These are phyloP conservation scores for Bacidia gigantensis DNA, from an alignment of 495 filamentous ascomycete genomes.

Conservation along the genomic window DNA sequence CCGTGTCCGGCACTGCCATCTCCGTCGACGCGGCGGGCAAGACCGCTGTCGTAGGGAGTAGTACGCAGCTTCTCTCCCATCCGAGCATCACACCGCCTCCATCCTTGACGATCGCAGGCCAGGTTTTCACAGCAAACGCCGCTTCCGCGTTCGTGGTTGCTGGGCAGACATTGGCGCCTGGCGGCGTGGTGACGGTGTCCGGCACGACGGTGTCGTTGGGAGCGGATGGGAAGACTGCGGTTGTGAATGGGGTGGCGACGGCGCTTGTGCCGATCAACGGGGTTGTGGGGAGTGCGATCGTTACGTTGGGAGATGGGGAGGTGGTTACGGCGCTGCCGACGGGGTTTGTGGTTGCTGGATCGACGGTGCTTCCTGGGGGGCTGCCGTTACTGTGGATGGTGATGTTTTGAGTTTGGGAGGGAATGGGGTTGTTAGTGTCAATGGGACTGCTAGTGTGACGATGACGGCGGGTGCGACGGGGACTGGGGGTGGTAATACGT, in stretches of 20 bases:
- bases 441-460: background rate
- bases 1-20: slow-evolving; percentile 9
- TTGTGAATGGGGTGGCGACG: slow-evolving; percentile 4
- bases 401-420: background rate
- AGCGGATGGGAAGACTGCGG: background rate
- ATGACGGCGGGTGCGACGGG: background rate
- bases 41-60: slow-evolving; percentile 1
- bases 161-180: slow-evolving; percentile 6
- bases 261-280: slow-evolving; percentile 3
- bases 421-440: background rate
- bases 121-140: slow-evolving; percentile 11
- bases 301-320: background rate
- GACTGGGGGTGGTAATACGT: background rate
- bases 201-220: slow-evolving; percentile 3
- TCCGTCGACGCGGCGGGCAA: slow-evolving; percentile 1
- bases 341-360: background rate
- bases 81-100: background rate
- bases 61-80: background rate
- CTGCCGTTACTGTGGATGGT: background rate
- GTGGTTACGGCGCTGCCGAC: background rate
- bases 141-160: slow-evolving; percentile 1
- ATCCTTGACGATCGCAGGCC: slow-evolving; percentile 6
- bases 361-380: background rate
- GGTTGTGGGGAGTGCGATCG: slow-evolving; percentile 40
- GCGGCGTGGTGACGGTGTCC: slow-evolving; percentile 4